Base-by-base conservation (phyloP, 345 rosid species). In the Brassica incana region DNA sequence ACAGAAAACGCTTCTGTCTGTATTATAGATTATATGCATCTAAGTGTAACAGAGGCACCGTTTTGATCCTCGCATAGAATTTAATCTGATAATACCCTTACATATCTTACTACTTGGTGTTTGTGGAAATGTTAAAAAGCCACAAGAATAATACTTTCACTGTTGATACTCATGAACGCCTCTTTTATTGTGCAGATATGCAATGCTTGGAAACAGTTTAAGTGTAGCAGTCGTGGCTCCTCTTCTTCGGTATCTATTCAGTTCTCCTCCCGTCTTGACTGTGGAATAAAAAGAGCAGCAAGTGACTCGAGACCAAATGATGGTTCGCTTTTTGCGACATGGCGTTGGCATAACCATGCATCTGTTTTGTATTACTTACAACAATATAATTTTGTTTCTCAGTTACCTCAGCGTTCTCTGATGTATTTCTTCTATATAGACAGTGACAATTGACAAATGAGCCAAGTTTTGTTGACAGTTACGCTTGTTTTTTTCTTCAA, bases 211-310 rank as follows among this genome's bases (percentile, higher is more conserved):
- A 35, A 95, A 95, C 87, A 91, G 99, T 80, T 85, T 95, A 79
- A 92, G 98, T 74, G 77, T 90, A 63, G 97, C 97, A 1, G 99
- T 92, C 5, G 98, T 95, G 65, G 90, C 94, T 61, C 94, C 98
- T 66, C 82, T 95, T 69, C 94, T 95, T 59, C 73, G 74, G 33
- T 88, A 95, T 78, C 84, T 92, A 25, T 95, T 95, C 65, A 52
- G 76, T n/a, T 82, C 88, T 11, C 76, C 86, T 67, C 64, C 83
- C 76, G 33, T 73, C 78, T 11, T 85, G 83, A 85, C 64, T 73
- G 9, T 73, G 20, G 25, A 58, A 23, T 10, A 63, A 9, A 43
- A 77, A 27, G 29, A 35, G 76, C 71, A 9, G 43, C 12, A 77
- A 61, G 80, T 14, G 69, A 65, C 40, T 36, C 29, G 0, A 4